phyloP scores from a whole-genome alignment of 2,329 filamentous ascomycete genomes.

The Plenodomus biglobosus region DNA sequence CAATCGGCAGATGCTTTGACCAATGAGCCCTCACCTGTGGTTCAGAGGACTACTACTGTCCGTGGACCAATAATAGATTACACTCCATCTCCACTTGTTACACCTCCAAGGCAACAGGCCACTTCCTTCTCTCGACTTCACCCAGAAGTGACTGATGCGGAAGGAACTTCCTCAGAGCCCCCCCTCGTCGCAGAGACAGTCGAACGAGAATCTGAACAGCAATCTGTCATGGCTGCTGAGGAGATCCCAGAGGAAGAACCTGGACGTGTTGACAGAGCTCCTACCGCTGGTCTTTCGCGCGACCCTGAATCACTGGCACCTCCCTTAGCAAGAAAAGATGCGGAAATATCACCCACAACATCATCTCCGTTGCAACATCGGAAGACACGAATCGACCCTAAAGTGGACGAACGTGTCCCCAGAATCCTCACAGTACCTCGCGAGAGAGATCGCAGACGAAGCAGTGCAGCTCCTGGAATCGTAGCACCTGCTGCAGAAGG shows the following conservation, averaged over 20 bases:
- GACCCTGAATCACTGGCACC: slow-evolving; percentile 13
- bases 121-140: not conserved
- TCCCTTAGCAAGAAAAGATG: not conserved
- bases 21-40: not conserved
- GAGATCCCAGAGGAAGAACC: slow-evolving; percentile 8
- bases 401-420: slow-evolving; percentile 6
- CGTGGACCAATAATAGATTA: not conserved
- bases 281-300: slow-evolving; percentile 7
- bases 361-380: not conserved
- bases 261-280: slow-evolving; percentile 6
- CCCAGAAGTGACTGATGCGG: not conserved
- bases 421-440: slow-evolving; percentile 3
- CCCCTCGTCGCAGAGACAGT: not conserved
- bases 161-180: not conserved
- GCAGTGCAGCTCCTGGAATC: slow-evolving; percentile 20
- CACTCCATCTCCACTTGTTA: not conserved
- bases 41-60: not conserved
- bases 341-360: not conserved
- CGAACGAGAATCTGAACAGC: slow-evolving; percentile 3
- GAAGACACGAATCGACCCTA: not conserved
- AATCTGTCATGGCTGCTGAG: slow-evolving; percentile 4
- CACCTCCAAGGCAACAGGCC: not conserved
- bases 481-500: slow-evolving; percentile 11
- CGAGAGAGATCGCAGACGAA: not conserved
- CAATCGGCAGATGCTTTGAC: no score